Conservation (phyloP, 2,329 filamentous ascomycete species). For the Endoconidiophora polonica region DNA sequence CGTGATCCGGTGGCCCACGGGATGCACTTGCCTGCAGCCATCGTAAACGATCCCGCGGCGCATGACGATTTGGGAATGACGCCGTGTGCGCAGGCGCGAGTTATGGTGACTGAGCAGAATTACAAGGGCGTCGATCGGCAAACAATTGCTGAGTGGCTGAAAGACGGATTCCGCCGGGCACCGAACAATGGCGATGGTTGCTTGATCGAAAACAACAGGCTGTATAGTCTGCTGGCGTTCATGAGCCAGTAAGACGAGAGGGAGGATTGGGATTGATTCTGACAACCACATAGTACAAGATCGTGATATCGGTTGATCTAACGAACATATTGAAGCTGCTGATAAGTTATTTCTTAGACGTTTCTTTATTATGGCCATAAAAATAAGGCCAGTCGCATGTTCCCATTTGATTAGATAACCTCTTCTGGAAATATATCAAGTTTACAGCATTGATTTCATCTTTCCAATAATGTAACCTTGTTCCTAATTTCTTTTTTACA, state of each 20-base stretch:
- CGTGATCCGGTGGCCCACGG: conserved; percentile 7
- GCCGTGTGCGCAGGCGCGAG: conserved; percentile 20
- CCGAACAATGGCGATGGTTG: conserved; percentile 17
- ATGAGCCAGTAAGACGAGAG: conserved; percentile 15
- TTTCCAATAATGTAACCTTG: too few species aligned
- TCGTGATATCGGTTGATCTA: too few species aligned
- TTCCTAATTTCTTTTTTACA: too few species aligned
- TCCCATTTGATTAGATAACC: too few species aligned
- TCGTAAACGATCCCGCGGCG: not conserved
- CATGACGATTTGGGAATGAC: conserved; percentile 16
- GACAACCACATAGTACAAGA: too few species aligned
- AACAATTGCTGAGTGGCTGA: conserved; percentile 16
- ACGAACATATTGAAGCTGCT: too few species aligned
- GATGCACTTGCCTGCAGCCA: conserved; percentile 1
- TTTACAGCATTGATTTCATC: too few species aligned
- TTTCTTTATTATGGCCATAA: too few species aligned
- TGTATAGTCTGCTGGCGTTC: conserved; percentile 17
- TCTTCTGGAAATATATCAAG: too few species aligned
- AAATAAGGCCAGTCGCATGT: too few species aligned
- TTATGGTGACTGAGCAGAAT: conserved; percentile 20
- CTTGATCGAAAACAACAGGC: conserved; percentile 18
- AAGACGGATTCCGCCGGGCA: conserved; percentile 18
- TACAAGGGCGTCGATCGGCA: conserved; percentile 16
- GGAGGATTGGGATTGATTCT: too few species aligned
- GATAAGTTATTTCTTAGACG: too few species aligned